Conservation (phyloP, 208 protist genomes). For the Acanthamoeba divionensis region DNA sequence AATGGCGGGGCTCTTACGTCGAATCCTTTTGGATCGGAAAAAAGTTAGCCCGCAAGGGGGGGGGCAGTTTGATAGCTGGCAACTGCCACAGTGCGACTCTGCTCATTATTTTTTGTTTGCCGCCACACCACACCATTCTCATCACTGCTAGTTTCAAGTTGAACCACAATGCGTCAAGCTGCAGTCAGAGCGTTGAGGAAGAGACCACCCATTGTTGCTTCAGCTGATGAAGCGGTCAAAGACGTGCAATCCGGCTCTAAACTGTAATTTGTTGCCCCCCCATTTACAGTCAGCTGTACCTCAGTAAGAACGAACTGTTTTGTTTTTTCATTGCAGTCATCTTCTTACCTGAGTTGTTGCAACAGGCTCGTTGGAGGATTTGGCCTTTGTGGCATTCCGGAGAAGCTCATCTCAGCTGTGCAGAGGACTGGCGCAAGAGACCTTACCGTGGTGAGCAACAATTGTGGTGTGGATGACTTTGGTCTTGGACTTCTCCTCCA, state of each 20-base stretch:
- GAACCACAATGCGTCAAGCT: background rate
- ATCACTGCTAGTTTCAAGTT: background rate
- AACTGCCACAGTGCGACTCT: no score
- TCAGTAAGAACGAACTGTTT: no score
- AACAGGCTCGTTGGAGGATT: constrained; percentile 84
- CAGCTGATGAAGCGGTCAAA: constrained; percentile 29
- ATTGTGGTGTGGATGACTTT: constrained; percentile 92
- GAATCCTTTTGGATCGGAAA: no score
- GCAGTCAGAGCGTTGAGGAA: background rate
- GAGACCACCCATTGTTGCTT: background rate
- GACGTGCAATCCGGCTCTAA: constrained; percentile 7
- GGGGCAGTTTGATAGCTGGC: no score
- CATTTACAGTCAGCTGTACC: background rate
- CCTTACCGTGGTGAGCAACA: constrained; percentile 93
- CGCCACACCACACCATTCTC: background rate
- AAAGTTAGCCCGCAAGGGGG: no score
- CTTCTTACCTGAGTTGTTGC: background rate
- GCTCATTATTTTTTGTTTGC: no score
- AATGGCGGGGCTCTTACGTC: no score
- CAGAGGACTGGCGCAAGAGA: constrained; percentile 85
- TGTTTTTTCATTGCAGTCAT: background rate
- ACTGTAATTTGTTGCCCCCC: background rate
- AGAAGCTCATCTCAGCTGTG: constrained; percentile 89
- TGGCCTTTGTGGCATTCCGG: constrained; percentile 92
- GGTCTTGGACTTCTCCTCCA: constrained; percentile 93